These are phyloP conservation scores for Thermochaetoides dissita DNA, from an alignment of 2,329 filamentous ascomycete genomes.

Conservation along the genomic window DNA sequence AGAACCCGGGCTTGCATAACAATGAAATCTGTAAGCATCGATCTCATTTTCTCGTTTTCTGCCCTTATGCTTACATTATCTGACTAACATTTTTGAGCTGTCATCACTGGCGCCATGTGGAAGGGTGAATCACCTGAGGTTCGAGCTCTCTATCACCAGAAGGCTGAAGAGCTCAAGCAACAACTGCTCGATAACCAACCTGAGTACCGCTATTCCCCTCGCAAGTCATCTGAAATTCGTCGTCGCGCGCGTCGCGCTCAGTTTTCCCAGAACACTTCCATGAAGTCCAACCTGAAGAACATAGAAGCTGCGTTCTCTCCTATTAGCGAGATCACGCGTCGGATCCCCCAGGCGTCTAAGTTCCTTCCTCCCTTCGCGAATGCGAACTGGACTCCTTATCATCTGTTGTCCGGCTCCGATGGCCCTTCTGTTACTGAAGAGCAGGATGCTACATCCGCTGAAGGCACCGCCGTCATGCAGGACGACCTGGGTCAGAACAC, in stretches of 20 bases:
- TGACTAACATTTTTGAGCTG: slow-evolving; percentile 19
- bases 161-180: slow-evolving; percentile 7
- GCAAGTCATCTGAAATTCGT: slow-evolving; percentile 16
- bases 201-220: slow-evolving; percentile 26
- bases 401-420: background rate
- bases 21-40: slow-evolving; percentile 29
- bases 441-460: no score
- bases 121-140: slow-evolving; percentile 18
- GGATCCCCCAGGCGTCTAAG: slow-evolving; percentile 4
- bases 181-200: slow-evolving; percentile 13
- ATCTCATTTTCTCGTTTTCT: background rate
- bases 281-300: slow-evolving; percentile 1
- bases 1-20: slow-evolving; percentile 24
- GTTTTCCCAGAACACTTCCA: slow-evolving; percentile 1
- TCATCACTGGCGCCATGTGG: slow-evolving; percentile 25
- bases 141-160: slow-evolving; percentile 6
- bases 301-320: background rate
- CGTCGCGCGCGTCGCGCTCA: slow-evolving; percentile 2
- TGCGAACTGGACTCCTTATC: slow-evolving; percentile 5
- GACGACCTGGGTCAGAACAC: no score
- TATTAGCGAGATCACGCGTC: slow-evolving; percentile 5
- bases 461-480: no score
- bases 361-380: slow-evolving; percentile 4
- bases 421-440: no score
- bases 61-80: background rate